Evolutionary conservation across 1,284 basidiomycete species (phyloP).

Genomic region (Rhodotorula sp.): DNA sequence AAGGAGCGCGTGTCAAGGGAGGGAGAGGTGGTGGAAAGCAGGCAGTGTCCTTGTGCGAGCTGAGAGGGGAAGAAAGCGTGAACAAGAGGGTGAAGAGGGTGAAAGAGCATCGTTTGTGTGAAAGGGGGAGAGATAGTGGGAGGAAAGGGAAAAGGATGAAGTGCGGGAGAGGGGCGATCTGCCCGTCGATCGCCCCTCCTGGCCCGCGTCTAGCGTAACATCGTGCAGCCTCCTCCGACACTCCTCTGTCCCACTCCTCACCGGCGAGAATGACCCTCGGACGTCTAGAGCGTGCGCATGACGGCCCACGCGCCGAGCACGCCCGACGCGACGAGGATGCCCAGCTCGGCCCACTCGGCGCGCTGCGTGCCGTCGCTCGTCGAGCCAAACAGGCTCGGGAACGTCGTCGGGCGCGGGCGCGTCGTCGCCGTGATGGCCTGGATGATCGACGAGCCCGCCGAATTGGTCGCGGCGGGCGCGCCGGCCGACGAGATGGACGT

Average conservation of each 20-base stretch:
- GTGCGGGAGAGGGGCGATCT: background rate
- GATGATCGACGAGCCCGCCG: slow-evolving; percentile 22
- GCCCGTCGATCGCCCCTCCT: background rate
- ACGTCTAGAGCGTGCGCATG: slow-evolving; percentile 35
- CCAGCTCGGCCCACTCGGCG: slow-evolving; percentile 37
- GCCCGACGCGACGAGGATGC: slow-evolving; percentile 30
- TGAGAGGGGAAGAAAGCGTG: background rate
- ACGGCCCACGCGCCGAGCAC: slow-evolving; percentile 34
- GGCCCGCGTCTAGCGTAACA: slow-evolving; percentile 2
- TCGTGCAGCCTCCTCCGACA: background rate
- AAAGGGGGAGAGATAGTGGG: no score
- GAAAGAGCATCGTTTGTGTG: no score
- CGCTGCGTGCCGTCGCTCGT: slow-evolving; percentile 34
- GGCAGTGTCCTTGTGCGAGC: slow-evolving; percentile 10
- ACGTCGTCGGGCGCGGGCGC: slow-evolving; percentile 34
- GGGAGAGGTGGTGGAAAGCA: background rate
- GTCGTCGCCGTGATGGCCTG: slow-evolving; percentile 41
- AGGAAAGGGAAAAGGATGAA: background rate
- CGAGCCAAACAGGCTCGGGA: slow-evolving; percentile 40
- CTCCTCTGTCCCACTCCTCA: background rate
- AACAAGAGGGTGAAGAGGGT: no score
- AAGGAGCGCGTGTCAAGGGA: background rate
- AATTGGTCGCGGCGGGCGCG: slow-evolving; percentile 38
- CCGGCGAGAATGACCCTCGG: background rate
- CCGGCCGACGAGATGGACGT: slow-evolving; percentile 38